Evolutionary conservation across 2,329 filamentous ascomycete species (phyloP), one percentile per base, ranked within the genome.

Genomic region (Botrytis medusae): DNA sequence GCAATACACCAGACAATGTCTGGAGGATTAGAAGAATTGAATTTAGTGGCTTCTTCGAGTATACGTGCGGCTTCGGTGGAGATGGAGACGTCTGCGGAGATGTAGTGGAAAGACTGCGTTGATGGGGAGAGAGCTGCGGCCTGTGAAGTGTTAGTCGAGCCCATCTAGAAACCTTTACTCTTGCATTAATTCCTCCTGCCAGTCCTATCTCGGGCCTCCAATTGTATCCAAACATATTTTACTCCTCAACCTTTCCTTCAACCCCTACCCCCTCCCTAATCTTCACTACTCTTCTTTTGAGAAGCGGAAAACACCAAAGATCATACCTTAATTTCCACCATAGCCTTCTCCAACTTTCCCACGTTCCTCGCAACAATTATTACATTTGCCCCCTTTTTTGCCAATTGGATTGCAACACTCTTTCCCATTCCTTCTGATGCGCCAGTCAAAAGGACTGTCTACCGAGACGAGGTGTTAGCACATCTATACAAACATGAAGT

Each of bases 1-100:
- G 95, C 95, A 69, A 94, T 88, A 81, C 93, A 95, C 94, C 96
- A 98, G 48, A 98, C 92, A 73, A 98, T 87, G 81, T 98, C 95
- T 0, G 93, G 93, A 42, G 90, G 82, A 37, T 84, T 82, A 72
- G 88, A 90, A 76, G 90, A 84, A 84, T 98, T 98, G 94, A 94
- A 97, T 34, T 85, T 83, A 2, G 88, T 92, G 64, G 91, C 91
- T 81, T 97, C 90, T 54, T 86, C 84, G 70, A 98, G 84, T 57
- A 97, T 85, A 59, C 89, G 85, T 4, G 85, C 84, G 69, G 93
- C 93, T 79, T 95, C 95, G 73, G 88, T 85, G 69, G 90, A 85
- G 72, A 87, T 84, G 22, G 91, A 90, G 48, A 98, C 89, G 82
- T 99, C 95, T 76, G 94, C 94, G 76, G 90, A 89, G 81, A 98